Base-by-base conservation (phyloP, 805 yeast genomes). In the Candida broadrunensis region DNA sequence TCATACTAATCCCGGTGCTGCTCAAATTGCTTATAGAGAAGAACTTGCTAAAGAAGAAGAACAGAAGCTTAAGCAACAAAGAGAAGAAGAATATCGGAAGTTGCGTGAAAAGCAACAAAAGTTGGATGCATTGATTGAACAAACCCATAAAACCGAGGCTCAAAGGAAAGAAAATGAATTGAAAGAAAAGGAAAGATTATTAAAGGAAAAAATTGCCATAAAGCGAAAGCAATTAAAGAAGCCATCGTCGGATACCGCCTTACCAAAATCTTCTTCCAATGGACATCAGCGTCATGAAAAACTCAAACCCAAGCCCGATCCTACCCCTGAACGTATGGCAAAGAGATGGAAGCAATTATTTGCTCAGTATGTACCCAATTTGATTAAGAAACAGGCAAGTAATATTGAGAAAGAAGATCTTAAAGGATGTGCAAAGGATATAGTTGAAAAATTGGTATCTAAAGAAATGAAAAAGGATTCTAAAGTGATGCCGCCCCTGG, bases 281-380 rank as follows among this genome's bases (percentile, higher is more conserved):
- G 13, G 18, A 12, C 35, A 20, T 39, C 35, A 32, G 21, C 33
- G 21, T 24, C 41, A 17, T 9, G 26, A 4, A 29, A n/a, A 13
- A 12, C 27, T n/a, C n/a, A 18, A 35, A 19, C 27, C 15, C 4
- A 32, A 33, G 11, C 4, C 33, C 4, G 17, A 23, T 18, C 9
- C 21, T 7, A 14, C n/a, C 5, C 13, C 32, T 16, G 19, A 15
- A 25, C 4, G 24, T 23, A 19, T 20, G n/a, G 70, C 63, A 27
- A 45, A 49, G 11, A 55, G 54, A 37, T 76, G 81, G 81, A 68
- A 63, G 5, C 58, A 55, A 31, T 48, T 68, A 24, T 79, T 91
- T 56, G 97, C 97, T 1, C 63, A 72, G 13, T 70, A 78, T 50
- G 85, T 91, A 9, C 97, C 97, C 8, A 88, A 89, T 52, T 61